Evolutionary conservation across 192 early-diverging fungal genomes (phyloP), one percentile per base, ranked within the genome.

Genomic region (Globomyces pollinis-pini): DNA sequence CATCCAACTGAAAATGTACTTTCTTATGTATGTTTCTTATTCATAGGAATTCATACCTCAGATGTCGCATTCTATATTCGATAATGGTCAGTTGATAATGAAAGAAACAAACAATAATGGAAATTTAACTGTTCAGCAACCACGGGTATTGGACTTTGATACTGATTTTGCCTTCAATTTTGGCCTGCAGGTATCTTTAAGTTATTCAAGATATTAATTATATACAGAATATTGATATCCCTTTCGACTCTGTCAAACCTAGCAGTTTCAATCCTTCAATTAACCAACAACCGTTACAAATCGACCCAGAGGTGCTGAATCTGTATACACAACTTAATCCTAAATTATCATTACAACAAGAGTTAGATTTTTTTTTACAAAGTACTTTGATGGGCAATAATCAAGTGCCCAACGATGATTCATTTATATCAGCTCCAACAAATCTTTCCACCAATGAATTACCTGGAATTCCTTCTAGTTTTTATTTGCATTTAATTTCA

Each of bases 401-500:
- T 23, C 43, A 55, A 18, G 15, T 33, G 8, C 62, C 34, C 15
- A 49, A 54, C 12, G 30, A 51, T 15, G 55, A 57, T n/a, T n/a
- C 28, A 9, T 33, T 57, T n/a, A 34, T 57, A 0, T 24, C 29
- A 4, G 55, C 28, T 29, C 50, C 50, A 33, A 33, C 31, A 2
- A 57, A 57, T n/a, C 42, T 65, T 15, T n/a, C 52, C 11, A 60
- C 62, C 21, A 39, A 60, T 4, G 50, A 69, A 15, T 16, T 64
- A 7, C 38, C 57, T 16, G 44, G 32, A 21, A 30, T 66, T 21
- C 64, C 54, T 0, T 29, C 57, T 1, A 63, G 50, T 30, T 62
- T 73, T 38, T 65, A 56, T 35, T 38, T 73, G 33, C 68, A 70
- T 42, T 54, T 70, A n/a, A 65, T 70, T 41, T 29, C 63, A 3